Percentiles rank a stretch among this genome's conserved stretches.
These are phyloP conservation scores for Barnettozyma siamensis DNA, from an alignment of 805 yeast species.

Conservation along the genomic window DNA sequence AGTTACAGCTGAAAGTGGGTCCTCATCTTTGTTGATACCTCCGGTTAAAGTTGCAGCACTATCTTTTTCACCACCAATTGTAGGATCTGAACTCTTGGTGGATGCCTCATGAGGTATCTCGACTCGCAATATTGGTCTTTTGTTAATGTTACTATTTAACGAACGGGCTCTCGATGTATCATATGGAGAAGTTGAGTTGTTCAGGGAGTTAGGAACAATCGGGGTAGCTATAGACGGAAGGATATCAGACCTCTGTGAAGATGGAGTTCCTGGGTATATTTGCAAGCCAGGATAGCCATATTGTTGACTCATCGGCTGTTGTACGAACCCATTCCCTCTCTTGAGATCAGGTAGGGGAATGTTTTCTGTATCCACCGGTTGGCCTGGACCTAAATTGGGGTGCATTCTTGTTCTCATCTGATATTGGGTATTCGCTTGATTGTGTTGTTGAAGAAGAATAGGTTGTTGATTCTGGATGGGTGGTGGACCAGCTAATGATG, in stretches of 20 bases:
- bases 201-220: slow-evolving; percentile 2
- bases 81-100: slow-evolving; percentile 1
- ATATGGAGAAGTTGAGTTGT: slow-evolving; percentile 3
- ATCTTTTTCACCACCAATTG: slow-evolving; percentile 4
- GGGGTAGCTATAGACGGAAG: slow-evolving; percentile 9
- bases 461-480: slow-evolving; percentile 8
- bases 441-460: slow-evolving; percentile 5
- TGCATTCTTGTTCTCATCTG: slow-evolving; percentile 5
- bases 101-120: slow-evolving; percentile 20
- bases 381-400: background rate
- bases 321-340: background rate
- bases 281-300: slow-evolving; percentile 8
- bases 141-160: slow-evolving; percentile 19
- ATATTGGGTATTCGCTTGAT: slow-evolving; percentile 1
- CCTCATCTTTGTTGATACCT: slow-evolving; percentile 10
- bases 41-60: slow-evolving; percentile 17
- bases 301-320: background rate
- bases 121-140: slow-evolving; percentile 24
- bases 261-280: slow-evolving; percentile 13
- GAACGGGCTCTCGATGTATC: slow-evolving; percentile 18
- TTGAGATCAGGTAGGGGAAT: slow-evolving; percentile 7
- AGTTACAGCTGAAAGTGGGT: slow-evolving; percentile 11
- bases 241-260: slow-evolving; percentile 7
- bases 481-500: slow-evolving; percentile 7
- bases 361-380: background rate